A percentile compares a stretch with the other conserved stretches of the same genome.
phyloP scores from a whole-genome alignment of 1,284 basidiomycete genomes.

The Naganishia sp. region DNA sequence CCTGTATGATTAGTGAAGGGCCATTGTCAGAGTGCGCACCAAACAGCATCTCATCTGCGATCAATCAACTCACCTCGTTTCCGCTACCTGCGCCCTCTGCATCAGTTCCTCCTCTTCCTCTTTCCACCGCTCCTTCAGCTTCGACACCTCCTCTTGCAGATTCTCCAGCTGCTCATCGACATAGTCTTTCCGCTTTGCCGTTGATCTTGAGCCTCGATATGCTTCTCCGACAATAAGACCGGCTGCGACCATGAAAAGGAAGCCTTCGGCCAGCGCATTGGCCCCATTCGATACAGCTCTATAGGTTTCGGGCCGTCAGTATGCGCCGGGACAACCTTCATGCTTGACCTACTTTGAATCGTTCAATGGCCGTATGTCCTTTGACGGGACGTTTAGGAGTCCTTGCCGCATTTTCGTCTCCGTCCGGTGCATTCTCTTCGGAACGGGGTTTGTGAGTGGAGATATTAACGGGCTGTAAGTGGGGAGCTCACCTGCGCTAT shows the following conservation, averaged over 20 bases:
- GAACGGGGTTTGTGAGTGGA: not conserved
- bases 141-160: constrained; percentile 57
- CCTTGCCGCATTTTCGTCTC: constrained; percentile 76
- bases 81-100: constrained; percentile 22
- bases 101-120: constrained; percentile 28
- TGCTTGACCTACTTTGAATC: constrained; percentile 66
- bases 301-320: not conserved
- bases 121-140: constrained; percentile 35
- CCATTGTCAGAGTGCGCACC: not conserved
- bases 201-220: constrained; percentile 71
- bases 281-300: constrained; percentile 89
- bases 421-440: constrained; percentile 66
- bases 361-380: constrained; percentile 75
- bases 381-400: constrained; percentile 74
- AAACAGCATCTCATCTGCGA: not conserved
- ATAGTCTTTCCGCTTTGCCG: constrained; percentile 69
- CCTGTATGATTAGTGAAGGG: not conserved
- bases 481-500: constrained; percentile 64
- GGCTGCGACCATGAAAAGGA: constrained; percentile 78
- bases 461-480: not conserved
- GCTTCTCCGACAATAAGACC: constrained; percentile 74
- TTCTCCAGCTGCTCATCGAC: constrained; percentile 69
- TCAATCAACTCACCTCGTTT: constrained; percentile 22
- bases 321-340: not conserved
- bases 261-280: constrained; percentile 80